Percentiles rank a stretch among this genome's conserved stretches.
These are phyloP conservation scores for Caryopteris hybrid DNA, from an alignment of 305 asterid species.

Conservation along the genomic window DNA sequence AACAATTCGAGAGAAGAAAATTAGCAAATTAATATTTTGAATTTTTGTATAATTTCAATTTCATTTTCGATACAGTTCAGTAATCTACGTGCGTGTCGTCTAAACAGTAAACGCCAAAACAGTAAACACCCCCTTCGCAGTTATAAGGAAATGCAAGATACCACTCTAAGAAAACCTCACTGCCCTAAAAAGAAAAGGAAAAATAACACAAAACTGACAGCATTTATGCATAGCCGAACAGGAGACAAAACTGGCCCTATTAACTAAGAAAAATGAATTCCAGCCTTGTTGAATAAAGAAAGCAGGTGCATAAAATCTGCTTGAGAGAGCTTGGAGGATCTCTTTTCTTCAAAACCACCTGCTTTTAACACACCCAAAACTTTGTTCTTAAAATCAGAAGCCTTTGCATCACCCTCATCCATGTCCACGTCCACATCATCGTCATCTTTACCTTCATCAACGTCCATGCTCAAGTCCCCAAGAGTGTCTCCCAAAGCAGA, in stretches of 20 bases:
- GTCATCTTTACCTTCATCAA: slow-evolving; percentile 46
- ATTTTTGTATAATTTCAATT: no score
- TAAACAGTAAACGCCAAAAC: no score
- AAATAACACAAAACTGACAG: no score
- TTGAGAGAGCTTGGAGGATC: slow-evolving; percentile 84
- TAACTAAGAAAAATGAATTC: slow-evolving; percentile 85
- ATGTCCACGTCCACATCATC: slow-evolving; percentile 76
- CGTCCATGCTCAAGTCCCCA: slow-evolving; percentile 58
- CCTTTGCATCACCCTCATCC: slow-evolving; percentile 57
- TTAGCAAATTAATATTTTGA: no score
- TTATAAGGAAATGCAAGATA: no score
- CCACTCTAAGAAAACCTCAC: no score
- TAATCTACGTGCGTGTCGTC: no score
- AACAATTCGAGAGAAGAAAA: no score
- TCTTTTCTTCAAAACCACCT: slow-evolving; percentile 74
- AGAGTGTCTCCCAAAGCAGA: slow-evolving; percentile 72
- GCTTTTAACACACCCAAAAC: slow-evolving; percentile 56
- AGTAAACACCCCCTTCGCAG: no score
- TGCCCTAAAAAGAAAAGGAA: no score
- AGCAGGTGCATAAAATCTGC: slow-evolving; percentile 86
- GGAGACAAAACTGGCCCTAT: neutral
- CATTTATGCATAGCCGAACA: no score
- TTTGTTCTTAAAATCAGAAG: slow-evolving; percentile 59
- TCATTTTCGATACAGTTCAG: no score
- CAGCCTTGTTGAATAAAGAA: slow-evolving; percentile 77